Conservation (phyloP, 495 filamentous ascomycete genomes). For the Neurospora sp. region DNA sequence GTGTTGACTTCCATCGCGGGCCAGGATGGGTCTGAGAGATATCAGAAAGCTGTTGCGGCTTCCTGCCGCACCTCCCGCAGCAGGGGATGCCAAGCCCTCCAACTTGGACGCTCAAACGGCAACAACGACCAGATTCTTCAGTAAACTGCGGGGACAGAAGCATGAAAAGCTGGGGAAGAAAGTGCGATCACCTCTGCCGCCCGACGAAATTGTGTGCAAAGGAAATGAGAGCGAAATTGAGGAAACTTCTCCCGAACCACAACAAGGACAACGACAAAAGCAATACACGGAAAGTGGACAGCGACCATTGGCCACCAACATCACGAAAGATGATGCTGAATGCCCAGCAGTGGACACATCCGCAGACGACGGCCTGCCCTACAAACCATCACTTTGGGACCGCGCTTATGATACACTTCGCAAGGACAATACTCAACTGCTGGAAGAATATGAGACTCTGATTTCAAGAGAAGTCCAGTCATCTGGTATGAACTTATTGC, state of each 20-base stretch:
- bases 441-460: slow-evolving; percentile 15
- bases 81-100: background rate
- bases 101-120: background rate
- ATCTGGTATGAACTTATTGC: background rate
- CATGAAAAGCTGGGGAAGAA: background rate
- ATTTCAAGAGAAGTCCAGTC: background rate
- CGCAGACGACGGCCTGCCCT: background rate
- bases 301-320: background rate
- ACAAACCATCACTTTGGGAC: slow-evolving; percentile 11
- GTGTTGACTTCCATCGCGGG: background rate
- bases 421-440: background rate
- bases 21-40: background rate
- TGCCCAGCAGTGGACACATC: background rate
- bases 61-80: background rate
- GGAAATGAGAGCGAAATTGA: background rate
- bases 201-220: background rate
- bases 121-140: background rate
- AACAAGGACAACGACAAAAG: background rate
- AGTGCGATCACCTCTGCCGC: background rate
- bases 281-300: background rate
- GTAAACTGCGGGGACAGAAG: background rate
- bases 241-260: background rate
- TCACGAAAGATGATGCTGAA: background rate
- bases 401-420: slow-evolving; percentile 10
- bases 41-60: background rate